These are phyloP conservation scores for Handroanthus guayacan DNA, from an alignment of 257 asterid species.

Conservation along the genomic window DNA sequence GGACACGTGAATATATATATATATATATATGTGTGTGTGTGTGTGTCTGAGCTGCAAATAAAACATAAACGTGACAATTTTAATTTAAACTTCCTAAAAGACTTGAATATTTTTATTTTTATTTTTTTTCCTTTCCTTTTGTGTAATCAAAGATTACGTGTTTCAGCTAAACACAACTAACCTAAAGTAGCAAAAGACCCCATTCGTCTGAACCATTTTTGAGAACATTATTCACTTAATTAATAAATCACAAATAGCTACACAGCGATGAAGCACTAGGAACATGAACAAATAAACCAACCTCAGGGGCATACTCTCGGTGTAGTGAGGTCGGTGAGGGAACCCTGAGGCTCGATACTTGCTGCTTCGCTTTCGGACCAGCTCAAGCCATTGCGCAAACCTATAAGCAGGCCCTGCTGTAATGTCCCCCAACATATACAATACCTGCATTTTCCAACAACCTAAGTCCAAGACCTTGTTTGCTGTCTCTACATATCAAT, in stretches of 20 bases:
- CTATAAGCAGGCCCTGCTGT: conserved; percentile 92
- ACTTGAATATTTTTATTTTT: background rate
- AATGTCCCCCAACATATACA: conserved; percentile 97
- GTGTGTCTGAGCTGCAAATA: background rate
- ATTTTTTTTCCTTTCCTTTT: background rate
- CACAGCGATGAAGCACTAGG: background rate
- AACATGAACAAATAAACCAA: conserved; percentile 35
- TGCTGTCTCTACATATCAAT: conserved; percentile 4
- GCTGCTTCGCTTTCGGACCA: conserved; percentile 94
- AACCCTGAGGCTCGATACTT: conserved; percentile 87
- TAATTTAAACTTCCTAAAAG: background rate
- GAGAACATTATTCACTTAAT: background rate
- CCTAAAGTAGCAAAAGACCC: conserved; percentile 18
- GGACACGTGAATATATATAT: background rate
- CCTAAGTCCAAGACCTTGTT: conserved; percentile 21
- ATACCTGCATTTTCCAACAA: conserved; percentile 62
- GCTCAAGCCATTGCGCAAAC: conserved; percentile 97
- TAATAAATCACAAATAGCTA: conserved; percentile 12
- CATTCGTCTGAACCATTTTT: conserved; percentile 3
- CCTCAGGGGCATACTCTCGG: conserved; percentile 80
- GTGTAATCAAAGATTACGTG: background rate
- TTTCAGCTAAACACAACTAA: conserved; percentile 5
- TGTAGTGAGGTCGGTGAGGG: conserved; percentile 68
- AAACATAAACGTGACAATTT: background rate
- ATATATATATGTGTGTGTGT: too few species aligned